Percentiles rank a stretch among this genome's conserved stretches.
phyloP scores from a whole-genome alignment of 2,329 filamentous ascomycete species.

The Neurospora crassa region DNA sequence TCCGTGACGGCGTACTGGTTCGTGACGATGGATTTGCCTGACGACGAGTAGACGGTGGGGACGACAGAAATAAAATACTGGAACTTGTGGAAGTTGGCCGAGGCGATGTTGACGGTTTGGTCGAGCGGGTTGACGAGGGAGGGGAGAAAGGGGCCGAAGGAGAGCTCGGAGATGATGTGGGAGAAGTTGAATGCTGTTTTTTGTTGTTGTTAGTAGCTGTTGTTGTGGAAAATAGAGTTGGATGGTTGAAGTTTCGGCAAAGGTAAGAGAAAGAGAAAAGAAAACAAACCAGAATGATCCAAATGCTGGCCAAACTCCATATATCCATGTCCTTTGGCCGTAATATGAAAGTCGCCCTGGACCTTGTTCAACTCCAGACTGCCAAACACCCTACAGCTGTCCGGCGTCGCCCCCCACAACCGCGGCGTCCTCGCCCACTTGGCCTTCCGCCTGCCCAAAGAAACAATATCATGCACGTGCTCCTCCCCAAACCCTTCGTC shows the following conservation, averaged over 20 bases:
- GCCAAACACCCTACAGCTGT: slow-evolving; percentile 84
- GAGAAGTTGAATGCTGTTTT: slow-evolving; percentile 89
- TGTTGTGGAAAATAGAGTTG: neutral
- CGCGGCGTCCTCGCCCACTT: slow-evolving; percentile 70
- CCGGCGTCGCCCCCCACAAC: slow-evolving; percentile 42
- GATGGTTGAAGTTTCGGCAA: no score
- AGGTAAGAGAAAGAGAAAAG: no score
- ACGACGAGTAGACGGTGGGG: slow-evolving; percentile 80
- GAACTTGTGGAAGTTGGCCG: slow-evolving; percentile 80
- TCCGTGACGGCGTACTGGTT: slow-evolving; percentile 98
- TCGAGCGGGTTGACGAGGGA: slow-evolving; percentile 90
- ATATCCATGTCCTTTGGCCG: slow-evolving; percentile 92
- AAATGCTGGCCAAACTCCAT: slow-evolving; percentile 69
- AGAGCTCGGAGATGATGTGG: slow-evolving; percentile 90
- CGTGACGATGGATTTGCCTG: slow-evolving; percentile 62
- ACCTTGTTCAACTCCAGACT: slow-evolving; percentile 92
- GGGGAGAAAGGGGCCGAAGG: slow-evolving; percentile 94
- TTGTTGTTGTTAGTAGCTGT: neutral
- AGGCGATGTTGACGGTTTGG: slow-evolving; percentile 71
- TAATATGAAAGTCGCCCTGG: slow-evolving; percentile 97
- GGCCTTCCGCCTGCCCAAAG: slow-evolving; percentile 51
- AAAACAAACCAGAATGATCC: slow-evolving; percentile 68
- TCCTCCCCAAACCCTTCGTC: slow-evolving; percentile 67
- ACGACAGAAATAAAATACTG: slow-evolving; percentile 97
- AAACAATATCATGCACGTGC: slow-evolving; percentile 86